Evolutionary conservation across 441 rosid genomes (phyloP), one percentile per base, ranked within the genome.

Genomic region (Erodium texanum): DNA sequence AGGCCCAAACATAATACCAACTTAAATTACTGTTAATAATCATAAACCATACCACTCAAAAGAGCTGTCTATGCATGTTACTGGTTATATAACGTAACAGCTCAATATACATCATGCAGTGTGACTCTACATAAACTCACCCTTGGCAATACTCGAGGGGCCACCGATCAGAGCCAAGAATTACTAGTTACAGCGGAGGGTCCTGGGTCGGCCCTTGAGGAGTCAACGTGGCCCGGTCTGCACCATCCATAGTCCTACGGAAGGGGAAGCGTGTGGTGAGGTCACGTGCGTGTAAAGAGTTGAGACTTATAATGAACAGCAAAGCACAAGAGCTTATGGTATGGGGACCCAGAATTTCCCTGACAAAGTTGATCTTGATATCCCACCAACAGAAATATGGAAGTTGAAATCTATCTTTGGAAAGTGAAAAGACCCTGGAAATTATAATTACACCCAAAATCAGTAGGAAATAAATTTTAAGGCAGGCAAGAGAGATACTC

Each of bases 321-420:
- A 69, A 58, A 64, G 38, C 34, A 38, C 29, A 24, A 45, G 48
- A 15, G 54, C 24, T 22, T 20, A 11, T 36, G 14, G 41, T 41
- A 34, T 29, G 34, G 71, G 77, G 78, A 48, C 74, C 77, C 38
- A 34, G 38, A 34, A 34, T 34, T 34, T 34, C 8, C 38, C 66
- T 66, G 76, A 62, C 78, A 56, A 56, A 67, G 68, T 63, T 71
- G 81, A 82, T 70, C 69, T 74, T 77, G 83, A 77, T 72, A 34
- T 80, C 41, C 69, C 70, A 71, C 76, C 82, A 72, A 50, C 71
- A 50, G 56, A 61, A 29, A 41, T 41, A 27, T 20, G 52, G 58
- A 24, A 45, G 58, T 67, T 67, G 36, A 68, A 20, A 52, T 75
- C 63, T 50, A 68, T 36, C 70, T 43, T 36, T 48, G 16, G 36